Evolutionary conservation across 1,139 yeast genomes (phyloP).

Genomic region (Martiniozyma asiatica): DNA sequence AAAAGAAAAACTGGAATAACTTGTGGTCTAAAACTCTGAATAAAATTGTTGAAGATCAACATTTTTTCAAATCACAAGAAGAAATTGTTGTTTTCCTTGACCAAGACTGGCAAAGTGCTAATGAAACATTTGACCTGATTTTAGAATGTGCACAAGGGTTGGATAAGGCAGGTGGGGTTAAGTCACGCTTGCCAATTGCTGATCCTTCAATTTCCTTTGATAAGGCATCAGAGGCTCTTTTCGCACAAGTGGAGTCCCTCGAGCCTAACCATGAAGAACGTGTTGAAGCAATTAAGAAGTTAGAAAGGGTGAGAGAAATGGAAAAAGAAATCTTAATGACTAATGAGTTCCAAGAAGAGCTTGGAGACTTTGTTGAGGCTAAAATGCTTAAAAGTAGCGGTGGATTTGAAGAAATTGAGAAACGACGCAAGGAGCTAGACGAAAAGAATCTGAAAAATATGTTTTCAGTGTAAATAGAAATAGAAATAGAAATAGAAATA

Average conservation of each 20-base stretch:
- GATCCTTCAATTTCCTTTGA: conserved; percentile 61
- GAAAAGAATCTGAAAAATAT: conserved; percentile 47
- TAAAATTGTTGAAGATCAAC: conserved; percentile 87
- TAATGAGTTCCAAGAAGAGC: conserved; percentile 71
- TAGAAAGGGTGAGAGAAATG: conserved; percentile 68
- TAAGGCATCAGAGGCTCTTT: conserved; percentile 65
- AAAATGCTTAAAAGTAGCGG: conserved; percentile 69
- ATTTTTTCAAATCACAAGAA: conserved; percentile 80
- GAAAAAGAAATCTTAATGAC: conserved; percentile 48
- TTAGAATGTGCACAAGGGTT: conserved; percentile 78
- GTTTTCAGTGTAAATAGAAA: conserved; percentile 23
- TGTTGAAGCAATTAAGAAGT: conserved; percentile 77
- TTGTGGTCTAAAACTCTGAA: conserved; percentile 91
- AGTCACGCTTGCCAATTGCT: conserved; percentile 34
- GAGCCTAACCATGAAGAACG: conserved; percentile 78
- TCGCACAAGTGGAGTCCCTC: conserved; percentile 67
- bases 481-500: too few relatives aligned
- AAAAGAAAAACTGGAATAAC: conserved; percentile 78
- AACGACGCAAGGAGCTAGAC: conserved; percentile 56
- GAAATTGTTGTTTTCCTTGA: conserved; percentile 69
- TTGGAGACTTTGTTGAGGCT: conserved; percentile 77
- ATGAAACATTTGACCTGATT: conserved; percentile 70
- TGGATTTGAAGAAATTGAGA: conserved; percentile 78
- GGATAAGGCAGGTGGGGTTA: conserved; percentile 31
- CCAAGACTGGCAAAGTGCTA: conserved; percentile 70